phyloP scores from a whole-genome alignment of 1,284 basidiomycete species.

The Hypsizygus ulmarius region DNA sequence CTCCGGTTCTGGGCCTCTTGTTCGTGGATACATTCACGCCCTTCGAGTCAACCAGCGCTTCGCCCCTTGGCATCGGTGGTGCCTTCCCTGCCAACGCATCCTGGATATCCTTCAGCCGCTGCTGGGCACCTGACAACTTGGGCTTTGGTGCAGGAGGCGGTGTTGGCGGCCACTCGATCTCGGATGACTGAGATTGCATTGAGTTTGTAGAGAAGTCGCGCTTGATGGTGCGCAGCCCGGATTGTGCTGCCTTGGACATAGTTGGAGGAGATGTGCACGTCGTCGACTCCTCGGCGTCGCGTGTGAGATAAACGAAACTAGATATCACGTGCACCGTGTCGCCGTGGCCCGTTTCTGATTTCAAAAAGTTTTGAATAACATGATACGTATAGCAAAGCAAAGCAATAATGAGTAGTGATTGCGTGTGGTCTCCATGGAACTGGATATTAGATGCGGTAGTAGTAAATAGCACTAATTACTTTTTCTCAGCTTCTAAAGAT shows the following conservation, averaged over 20 bases:
- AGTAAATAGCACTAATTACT: constrained; percentile 13
- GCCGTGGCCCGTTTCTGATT: neutral
- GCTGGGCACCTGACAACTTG: constrained; percentile 35
- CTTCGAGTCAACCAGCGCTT: constrained; percentile 31
- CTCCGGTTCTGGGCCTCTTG: constrained; percentile 46
- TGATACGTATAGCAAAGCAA: no score
- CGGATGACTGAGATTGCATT: constrained; percentile 28
- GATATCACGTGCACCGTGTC: constrained; percentile 9
- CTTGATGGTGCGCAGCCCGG: constrained; percentile 43
- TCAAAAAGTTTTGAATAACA: no score
- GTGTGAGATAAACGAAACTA: neutral
- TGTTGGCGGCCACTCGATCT: constrained; percentile 37
- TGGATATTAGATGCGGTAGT: constrained; percentile 11
- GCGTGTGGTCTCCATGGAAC: constrained; percentile 6
- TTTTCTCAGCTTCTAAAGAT: constrained; percentile 36
- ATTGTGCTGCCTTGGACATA: constrained; percentile 40
- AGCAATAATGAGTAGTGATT: constrained; percentile 20
- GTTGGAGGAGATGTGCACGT: neutral
- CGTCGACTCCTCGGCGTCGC: no score
- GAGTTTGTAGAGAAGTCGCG: constrained; percentile 43
- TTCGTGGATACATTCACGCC: constrained; percentile 22
- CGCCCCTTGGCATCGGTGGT: constrained; percentile 11
- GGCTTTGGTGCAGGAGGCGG: constrained; percentile 26
- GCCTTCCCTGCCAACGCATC: constrained; percentile 40
- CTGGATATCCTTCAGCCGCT: constrained; percentile 54